Percentiles rank a stretch among this genome's conserved stretches.
Conservation (phyloP, 495 filamentous ascomycete species). For the Aspergillus sclerotiicarbonarius region DNA sequence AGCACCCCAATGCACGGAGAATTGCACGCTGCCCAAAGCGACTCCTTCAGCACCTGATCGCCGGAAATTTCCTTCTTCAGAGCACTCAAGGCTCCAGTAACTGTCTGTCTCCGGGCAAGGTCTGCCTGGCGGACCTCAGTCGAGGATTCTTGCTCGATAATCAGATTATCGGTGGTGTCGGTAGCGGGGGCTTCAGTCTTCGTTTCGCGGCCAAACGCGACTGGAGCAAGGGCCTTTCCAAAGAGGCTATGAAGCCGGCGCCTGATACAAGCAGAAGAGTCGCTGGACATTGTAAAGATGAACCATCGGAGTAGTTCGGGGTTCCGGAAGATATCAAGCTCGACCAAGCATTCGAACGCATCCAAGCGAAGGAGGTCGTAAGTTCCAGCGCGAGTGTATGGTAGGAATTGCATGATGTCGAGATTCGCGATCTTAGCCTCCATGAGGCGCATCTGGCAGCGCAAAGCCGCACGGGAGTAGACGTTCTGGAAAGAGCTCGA, state of each 20-base stretch:
- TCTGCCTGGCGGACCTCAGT: conserved; percentile 66
- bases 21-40: conserved; percentile 76
- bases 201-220: conserved; percentile 68
- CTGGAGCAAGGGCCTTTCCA: conserved; percentile 67
- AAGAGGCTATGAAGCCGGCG: conserved; percentile 65
- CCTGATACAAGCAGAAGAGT: conserved; percentile 79
- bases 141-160: conserved; percentile 74
- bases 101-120: conserved; percentile 69
- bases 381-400: conserved; percentile 76
- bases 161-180: conserved; percentile 57
- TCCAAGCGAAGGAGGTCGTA: conserved; percentile 76
- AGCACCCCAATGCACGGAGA: conserved; percentile 61
- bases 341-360: conserved; percentile 77
- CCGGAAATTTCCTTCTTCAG: conserved; percentile 68
- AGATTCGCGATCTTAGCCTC: conserved; percentile 63
- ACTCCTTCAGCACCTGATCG: conserved; percentile 60
- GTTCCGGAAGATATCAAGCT: conserved; percentile 68
- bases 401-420: conserved; percentile 66
- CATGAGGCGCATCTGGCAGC: conserved; percentile 73
- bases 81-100: conserved; percentile 70
- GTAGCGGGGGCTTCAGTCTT: conserved; percentile 28
- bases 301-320: conserved; percentile 65
- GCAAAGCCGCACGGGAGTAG: conserved; percentile 76
- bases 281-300: conserved; percentile 66
- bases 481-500: conserved; percentile 88